A percentile compares a stretch with the other conserved stretches of the same genome.
Evolutionary conservation across 2,329 filamentous ascomycete genomes (phyloP).

Genomic region (Talaromyces islandicus): DNA sequence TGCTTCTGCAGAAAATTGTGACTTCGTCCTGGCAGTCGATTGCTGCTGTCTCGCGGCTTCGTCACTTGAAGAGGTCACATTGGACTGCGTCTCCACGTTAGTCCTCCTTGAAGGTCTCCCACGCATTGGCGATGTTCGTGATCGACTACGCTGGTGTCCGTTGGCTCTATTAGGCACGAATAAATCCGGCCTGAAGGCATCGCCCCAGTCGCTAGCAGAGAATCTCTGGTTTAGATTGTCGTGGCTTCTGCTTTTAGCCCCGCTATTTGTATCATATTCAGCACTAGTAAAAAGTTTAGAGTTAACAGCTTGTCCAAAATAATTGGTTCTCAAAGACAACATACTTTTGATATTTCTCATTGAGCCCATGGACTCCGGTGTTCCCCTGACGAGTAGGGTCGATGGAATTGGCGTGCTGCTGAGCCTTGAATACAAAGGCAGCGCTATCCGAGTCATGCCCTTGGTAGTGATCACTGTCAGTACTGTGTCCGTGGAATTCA

Average conservation of each 20-base stretch:
- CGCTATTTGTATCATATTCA: constrained; percentile 9
- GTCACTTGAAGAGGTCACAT: constrained; percentile 12
- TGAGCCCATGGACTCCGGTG: not conserved
- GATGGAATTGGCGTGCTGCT: not conserved
- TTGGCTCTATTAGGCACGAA: constrained; percentile 27
- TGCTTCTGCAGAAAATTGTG: constrained; percentile 32
- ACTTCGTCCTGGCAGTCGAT: constrained; percentile 26
- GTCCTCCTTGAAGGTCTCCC: constrained; percentile 13
- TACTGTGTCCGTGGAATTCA: constrained; percentile 16
- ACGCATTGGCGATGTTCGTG: constrained; percentile 13
- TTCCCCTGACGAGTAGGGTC: not conserved
- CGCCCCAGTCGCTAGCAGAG: constrained; percentile 36
- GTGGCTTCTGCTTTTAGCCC: constrained; percentile 29
- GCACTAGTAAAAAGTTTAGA: not conserved
- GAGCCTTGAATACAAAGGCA: constrained; percentile 16
- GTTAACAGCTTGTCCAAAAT: not conserved
- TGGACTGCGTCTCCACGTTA: constrained; percentile 12
- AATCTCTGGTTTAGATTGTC: constrained; percentile 33
- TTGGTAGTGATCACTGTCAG: constrained; percentile 23
- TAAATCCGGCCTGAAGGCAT: constrained; percentile 32
- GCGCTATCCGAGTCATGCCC: constrained; percentile 19
- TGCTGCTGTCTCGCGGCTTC: constrained; percentile 18
- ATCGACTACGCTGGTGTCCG: constrained; percentile 15
- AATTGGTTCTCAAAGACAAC: not conserved
- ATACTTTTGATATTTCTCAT: not conserved